Evolutionary conservation across 2,329 filamentous ascomycete genomes (phyloP).

Genomic region (Botrytis sinoallii): DNA sequence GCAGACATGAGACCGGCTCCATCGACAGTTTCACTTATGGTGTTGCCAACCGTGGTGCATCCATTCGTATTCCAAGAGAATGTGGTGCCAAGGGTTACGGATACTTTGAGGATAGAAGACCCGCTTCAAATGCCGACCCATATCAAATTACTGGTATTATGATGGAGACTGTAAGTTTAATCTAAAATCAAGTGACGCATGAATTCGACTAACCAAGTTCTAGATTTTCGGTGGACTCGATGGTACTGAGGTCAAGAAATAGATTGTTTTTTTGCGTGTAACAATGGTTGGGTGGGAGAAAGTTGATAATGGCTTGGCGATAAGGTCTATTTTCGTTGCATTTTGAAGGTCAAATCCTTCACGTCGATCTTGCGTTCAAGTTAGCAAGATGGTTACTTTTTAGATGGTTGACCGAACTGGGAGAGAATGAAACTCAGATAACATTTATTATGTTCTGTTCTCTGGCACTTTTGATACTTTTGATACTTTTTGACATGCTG

Average conservation of each 20-base stretch:
- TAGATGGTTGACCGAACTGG: neutral
- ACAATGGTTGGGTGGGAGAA: constrained; percentile 12
- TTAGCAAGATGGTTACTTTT: neutral
- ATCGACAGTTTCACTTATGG: constrained; percentile 94
- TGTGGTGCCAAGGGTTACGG: constrained; percentile 84
- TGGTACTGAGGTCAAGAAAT: constrained; percentile 22
- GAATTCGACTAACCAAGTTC: constrained; percentile 22
- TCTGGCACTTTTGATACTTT: neutral
- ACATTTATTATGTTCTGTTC: neutral
- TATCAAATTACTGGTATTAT: constrained; percentile 60
- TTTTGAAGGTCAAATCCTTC: constrained; percentile 3
- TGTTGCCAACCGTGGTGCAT: constrained; percentile 92
- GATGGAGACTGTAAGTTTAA: constrained; percentile 39
- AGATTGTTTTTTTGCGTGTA: constrained; percentile 11
- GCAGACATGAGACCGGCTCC: constrained; percentile 86
- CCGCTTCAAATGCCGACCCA: constrained; percentile 82
- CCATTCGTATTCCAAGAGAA: constrained; percentile 86
- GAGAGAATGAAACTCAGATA: constrained; percentile 3
- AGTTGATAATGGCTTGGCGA: constrained; percentile 18
- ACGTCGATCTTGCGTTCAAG: neutral
- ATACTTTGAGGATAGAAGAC: constrained; percentile 86
- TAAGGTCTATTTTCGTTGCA: constrained; percentile 14
- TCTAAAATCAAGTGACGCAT: neutral
- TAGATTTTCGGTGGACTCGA: constrained; percentile 37
- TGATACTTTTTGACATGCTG: neutral